Conservation (phyloP, 2,329 filamentous ascomycete genomes). For the Pseudonectria buxi region DNA sequence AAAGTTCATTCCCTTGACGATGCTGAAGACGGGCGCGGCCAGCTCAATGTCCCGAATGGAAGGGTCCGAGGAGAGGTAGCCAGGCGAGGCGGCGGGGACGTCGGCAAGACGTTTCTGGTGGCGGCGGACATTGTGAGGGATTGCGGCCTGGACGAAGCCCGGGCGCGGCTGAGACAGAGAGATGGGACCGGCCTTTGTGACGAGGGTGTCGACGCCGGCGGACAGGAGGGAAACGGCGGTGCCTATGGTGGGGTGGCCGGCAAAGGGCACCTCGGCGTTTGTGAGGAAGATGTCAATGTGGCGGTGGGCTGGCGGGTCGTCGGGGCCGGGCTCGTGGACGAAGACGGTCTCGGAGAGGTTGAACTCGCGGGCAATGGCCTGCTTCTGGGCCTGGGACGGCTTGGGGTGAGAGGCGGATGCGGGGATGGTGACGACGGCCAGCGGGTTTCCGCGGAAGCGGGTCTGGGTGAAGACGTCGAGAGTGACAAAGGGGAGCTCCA, state of each 20-base stretch:
- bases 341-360: conserved; percentile 60
- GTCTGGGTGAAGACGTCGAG: conserved; percentile 52
- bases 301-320: conserved; percentile 26
- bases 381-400: conserved; percentile 47
- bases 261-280: conserved; percentile 50
- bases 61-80: conserved; percentile 22
- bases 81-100: conserved; percentile 17
- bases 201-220: conserved; percentile 34
- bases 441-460: conserved; percentile 50
- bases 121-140: conserved; percentile 61
- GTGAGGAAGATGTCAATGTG: conserved; percentile 55
- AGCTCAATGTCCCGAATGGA: conserved; percentile 31
- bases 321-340: conserved; percentile 39
- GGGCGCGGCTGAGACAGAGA: conserved; percentile 31
- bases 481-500: conserved; percentile 43
- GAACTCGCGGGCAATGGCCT: conserved; percentile 54
- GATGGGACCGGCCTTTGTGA: conserved; percentile 53
- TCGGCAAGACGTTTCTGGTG: conserved; percentile 41
- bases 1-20: conserved; percentile 71
- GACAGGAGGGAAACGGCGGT: conserved; percentile 42
- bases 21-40: conserved; percentile 46
- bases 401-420: conserved; percentile 23
- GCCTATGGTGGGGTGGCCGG: conserved; percentile 57
- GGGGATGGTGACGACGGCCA: conserved; percentile 52
- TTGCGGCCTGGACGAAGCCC: conserved; percentile 50